phyloP scores from a whole-genome alignment of 164 flowering plant species.

The Berberis thunbergii region DNA sequence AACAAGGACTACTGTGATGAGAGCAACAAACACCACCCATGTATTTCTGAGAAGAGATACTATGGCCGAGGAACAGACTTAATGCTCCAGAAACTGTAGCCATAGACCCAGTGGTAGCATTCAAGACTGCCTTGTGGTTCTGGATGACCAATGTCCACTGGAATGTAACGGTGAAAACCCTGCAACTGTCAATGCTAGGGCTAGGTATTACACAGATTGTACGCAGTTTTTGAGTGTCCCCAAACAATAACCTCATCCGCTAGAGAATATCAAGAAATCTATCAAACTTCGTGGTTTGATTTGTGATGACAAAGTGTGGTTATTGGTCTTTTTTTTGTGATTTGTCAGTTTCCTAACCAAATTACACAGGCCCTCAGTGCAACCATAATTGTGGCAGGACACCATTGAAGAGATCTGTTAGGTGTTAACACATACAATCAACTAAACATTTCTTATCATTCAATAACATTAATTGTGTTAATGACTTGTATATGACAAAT shows the following conservation, averaged over 20 bases:
- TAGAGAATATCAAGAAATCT: not conserved
- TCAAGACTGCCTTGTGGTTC: constrained; percentile 35
- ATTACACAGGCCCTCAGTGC: no score
- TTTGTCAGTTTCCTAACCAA: no score
- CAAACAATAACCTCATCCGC: constrained; percentile 28
- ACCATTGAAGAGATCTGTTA: no score
- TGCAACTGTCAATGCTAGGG: constrained; percentile 13
- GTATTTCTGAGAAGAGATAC: constrained; percentile 21
- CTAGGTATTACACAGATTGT: constrained; percentile 19
- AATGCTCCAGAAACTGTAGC: constrained; percentile 29
- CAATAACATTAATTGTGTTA: no score
- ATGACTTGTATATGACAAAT: no score
- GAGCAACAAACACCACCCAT: constrained; percentile 21
- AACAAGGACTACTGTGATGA: constrained; percentile 23
- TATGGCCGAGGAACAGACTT: constrained; percentile 29
- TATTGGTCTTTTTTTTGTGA: no score
- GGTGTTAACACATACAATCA: no score
- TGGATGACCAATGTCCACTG: constrained; percentile 34
- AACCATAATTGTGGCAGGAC: no score
- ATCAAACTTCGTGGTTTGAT: no score
- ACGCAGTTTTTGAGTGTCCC: constrained; percentile 18
- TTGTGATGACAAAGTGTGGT: no score
- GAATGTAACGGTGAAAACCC: constrained; percentile 24
- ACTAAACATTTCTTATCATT: no score
- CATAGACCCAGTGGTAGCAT: constrained; percentile 15